A percentile compares a stretch with the other conserved stretches of the same genome.
phyloP scores from a whole-genome alignment of 2,329 filamentous ascomycete species.

The Fusarium austroafricanum region DNA sequence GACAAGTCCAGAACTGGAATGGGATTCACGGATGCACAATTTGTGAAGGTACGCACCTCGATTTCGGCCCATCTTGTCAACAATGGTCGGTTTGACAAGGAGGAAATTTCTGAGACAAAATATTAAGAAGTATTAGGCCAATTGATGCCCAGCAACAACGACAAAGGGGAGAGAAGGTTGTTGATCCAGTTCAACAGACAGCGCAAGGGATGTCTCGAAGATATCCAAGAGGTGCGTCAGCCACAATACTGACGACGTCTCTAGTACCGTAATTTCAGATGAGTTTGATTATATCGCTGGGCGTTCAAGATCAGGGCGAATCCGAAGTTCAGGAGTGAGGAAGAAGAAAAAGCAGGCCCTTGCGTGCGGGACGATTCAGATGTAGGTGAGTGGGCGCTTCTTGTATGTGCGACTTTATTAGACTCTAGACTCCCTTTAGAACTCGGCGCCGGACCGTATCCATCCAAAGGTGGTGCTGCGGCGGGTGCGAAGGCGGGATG shows the following conservation, averaged over 20 bases:
- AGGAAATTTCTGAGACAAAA: slow-evolving; percentile 42
- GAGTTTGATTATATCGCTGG: slow-evolving; percentile 11
- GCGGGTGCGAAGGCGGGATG: slow-evolving; percentile 35
- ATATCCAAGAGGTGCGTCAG: slow-evolving; percentile 37
- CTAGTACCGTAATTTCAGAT: background rate
- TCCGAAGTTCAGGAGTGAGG: slow-evolving; percentile 20
- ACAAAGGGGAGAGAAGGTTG: slow-evolving; percentile 13
- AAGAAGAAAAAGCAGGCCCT: slow-evolving; percentile 22
- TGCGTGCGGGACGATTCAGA: slow-evolving; percentile 32
- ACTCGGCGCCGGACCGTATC: slow-evolving; percentile 41
- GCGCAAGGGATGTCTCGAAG: slow-evolving; percentile 29
- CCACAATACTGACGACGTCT: slow-evolving; percentile 39
- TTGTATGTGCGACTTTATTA: slow-evolving; percentile 41
- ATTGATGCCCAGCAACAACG: slow-evolving; percentile 11
- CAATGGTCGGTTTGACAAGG: slow-evolving; percentile 28
- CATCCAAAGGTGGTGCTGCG: slow-evolving; percentile 44
- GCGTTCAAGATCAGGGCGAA: slow-evolving; percentile 20
- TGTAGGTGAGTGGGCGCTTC: slow-evolving; percentile 35
- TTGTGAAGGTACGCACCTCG: slow-evolving; percentile 59
- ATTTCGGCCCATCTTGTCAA: slow-evolving; percentile 63
- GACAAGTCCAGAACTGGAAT: slow-evolving; percentile 39
- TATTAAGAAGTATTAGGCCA: slow-evolving; percentile 6
- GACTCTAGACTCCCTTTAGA: slow-evolving; percentile 45
- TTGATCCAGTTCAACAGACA: slow-evolving; percentile 11
- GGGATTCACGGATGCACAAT: slow-evolving; percentile 37